Percentiles rank a stretch among this genome's conserved stretches.
These are phyloP conservation scores for Penicillium salamii DNA, from an alignment of 495 filamentous ascomycete species.

Conservation along the genomic window DNA sequence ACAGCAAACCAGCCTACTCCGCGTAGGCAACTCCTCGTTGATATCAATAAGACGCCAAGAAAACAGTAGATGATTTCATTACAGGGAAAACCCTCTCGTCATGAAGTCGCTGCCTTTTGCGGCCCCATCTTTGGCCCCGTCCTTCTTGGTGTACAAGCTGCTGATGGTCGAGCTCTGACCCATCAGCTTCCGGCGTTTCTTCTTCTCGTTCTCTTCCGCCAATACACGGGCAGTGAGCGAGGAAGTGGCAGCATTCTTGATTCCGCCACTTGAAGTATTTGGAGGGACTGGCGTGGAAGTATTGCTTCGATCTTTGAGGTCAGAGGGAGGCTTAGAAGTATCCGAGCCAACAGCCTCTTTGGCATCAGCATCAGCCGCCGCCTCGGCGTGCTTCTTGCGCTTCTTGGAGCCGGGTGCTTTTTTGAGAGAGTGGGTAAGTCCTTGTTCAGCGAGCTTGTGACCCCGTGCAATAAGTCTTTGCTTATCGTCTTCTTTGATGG, in stretches of 20 bases:
- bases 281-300: conserved; percentile 30
- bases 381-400: conserved; percentile 55
- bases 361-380: conserved; percentile 4
- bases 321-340: conserved; percentile 6
- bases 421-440: conserved; percentile 85
- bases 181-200: conserved; percentile 73
- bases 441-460: conserved; percentile 61
- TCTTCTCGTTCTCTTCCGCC: conserved; percentile 76
- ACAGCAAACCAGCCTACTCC: conserved; percentile 6
- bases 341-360: background rate
- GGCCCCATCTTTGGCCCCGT: conserved; percentile 45
- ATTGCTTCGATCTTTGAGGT: conserved; percentile 22
- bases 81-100: conserved; percentile 71
- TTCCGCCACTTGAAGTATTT: conserved; percentile 45
- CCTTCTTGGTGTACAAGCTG: conserved; percentile 63
- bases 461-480: conserved; percentile 62
- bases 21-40: conserved; percentile 2
- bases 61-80: conserved; percentile 3
- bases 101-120: conserved; percentile 68
- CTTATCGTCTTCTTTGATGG: conserved; percentile 67
- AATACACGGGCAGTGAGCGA: conserved; percentile 80
- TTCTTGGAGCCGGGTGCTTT: conserved; percentile 72
- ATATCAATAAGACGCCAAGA: background rate
- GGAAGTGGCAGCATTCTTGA: conserved; percentile 85
- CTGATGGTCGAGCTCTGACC: conserved; percentile 65